Evolutionary conservation across 306 rosid species (phyloP).

Genomic region (Corylus heterophylla): DNA sequence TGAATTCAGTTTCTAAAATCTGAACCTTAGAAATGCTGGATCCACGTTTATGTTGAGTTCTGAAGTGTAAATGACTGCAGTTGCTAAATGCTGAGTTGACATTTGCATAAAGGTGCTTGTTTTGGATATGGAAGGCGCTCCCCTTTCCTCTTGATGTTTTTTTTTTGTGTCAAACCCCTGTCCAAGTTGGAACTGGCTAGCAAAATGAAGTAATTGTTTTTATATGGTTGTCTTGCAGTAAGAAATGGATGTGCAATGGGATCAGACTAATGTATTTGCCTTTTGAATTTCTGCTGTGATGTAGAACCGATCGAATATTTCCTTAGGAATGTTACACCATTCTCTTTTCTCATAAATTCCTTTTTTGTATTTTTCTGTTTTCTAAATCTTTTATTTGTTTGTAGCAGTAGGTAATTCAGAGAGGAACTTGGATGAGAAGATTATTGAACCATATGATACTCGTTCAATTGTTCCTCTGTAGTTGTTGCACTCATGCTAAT

Average conservation of each 20-base stretch:
- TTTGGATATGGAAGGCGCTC: conserved; percentile 5
- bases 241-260: background rate
- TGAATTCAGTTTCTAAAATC: conserved; percentile 5
- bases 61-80: conserved; percentile 3
- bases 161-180: conserved; percentile 1
- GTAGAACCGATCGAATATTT: background rate
- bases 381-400: background rate
- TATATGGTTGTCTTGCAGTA: background rate
- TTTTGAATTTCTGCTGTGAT: background rate
- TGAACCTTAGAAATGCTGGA: background rate
- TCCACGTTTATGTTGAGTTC: background rate
- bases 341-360: background rate
- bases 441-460: background rate
- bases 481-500: background rate
- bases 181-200: conserved; percentile 1
- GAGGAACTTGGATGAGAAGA: background rate
- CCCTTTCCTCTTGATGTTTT: background rate
- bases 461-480: background rate
- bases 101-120: conserved; percentile 3
- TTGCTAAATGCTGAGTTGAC: conserved; percentile 17
- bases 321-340: background rate
- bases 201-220: background rate
- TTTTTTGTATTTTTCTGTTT: background rate
- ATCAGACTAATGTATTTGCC: background rate
- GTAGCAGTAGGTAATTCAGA: background rate